Evolutionary conservation across 2,329 filamentous ascomycete species (phyloP), one percentile per base, ranked within the genome.

Genomic region (Clonostachys solani): DNA sequence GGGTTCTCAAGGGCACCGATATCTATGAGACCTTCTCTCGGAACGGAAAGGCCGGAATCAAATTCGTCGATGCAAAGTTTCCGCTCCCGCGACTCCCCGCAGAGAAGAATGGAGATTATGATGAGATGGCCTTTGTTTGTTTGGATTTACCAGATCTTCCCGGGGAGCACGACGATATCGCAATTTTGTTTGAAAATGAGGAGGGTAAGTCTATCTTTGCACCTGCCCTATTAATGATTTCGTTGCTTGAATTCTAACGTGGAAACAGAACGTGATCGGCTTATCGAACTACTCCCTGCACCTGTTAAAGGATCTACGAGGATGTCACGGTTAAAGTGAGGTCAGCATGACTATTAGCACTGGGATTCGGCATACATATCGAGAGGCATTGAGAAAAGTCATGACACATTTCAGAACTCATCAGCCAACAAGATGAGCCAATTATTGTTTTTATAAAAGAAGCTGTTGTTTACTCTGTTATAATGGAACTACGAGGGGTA

Each of bases 151-250:
- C 91, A 16, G 91, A 96, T 57, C 88, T 95, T 64, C 89, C 91
- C 1, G 89, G 89, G 44, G 92, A 96, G 69, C 90, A 96, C 66
- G 92, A 96, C 64, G 92, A 96, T 69, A 89, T 96, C 55, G 80
- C 85, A 12, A 84, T 96, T 58, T 68, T 85, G 50, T 96, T 96
- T 72, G 90, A 95, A 53, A 84, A 77, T 42, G 86, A 89, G 62
- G 73, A 78, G 59, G 86, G 87, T 91, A 67, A 73, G 86, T 75
- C 45, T 33, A 40, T 12, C 7, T 17, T n/a, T n/a, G 16, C 41
- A 8, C 8, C 9, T 29, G 8, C 23, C 23, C 23, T 23, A 8
- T 15, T 12, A n/a, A 18, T 18, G 16, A 5, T 18, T 36, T 6
- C 37, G 47, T 8, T 47, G 42, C 12, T 35, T 40, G 17, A 15